Conservation (phyloP, 768 basidiomycete species). For the Tremella mesenterica region DNA sequence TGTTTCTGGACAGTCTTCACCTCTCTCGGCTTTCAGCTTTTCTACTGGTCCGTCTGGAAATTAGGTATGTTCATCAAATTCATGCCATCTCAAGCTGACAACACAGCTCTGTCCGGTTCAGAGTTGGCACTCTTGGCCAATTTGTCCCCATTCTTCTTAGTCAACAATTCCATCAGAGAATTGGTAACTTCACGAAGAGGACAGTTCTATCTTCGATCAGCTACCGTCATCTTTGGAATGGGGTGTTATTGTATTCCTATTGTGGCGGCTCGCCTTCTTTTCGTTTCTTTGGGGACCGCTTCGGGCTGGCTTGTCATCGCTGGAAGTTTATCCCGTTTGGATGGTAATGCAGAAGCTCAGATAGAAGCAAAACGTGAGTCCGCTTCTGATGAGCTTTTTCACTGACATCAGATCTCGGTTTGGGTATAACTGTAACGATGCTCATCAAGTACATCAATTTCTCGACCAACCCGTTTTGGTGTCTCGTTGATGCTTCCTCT, state of each 20-base stretch:
- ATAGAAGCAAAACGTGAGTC: constrained; percentile 35
- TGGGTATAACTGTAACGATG: constrained; percentile 60
- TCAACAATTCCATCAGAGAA: constrained; percentile 47
- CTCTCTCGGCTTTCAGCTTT: constrained; percentile 65
- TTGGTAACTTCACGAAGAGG: constrained; percentile 52
- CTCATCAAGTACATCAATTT: constrained; percentile 69
- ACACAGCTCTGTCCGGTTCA: constrained; percentile 57
- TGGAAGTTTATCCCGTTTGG: constrained; percentile 53
- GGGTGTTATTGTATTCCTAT: constrained; percentile 53
- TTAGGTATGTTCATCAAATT: constrained; percentile 50
- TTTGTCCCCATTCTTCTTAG: constrained; percentile 61
- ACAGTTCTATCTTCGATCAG: constrained; percentile 49
- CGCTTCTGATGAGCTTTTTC: neutral
- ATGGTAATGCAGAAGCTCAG: constrained; percentile 27
- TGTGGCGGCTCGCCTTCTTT: constrained; percentile 48
- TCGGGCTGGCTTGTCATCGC: constrained; percentile 51
- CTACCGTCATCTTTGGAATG: constrained; percentile 48
- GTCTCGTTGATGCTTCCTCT: constrained; percentile 57
- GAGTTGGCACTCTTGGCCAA: constrained; percentile 66
- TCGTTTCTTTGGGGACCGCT: constrained; percentile 54
- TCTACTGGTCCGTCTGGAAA: constrained; percentile 89
- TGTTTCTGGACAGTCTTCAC: constrained; percentile 75
- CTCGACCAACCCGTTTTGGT: constrained; percentile 81
- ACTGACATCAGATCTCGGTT: constrained; percentile 51
- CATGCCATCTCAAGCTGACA: neutral